phyloP scores from a whole-genome alignment of 176 grass and related monocot genomes.

The Tuctoria greenei region DNA sequence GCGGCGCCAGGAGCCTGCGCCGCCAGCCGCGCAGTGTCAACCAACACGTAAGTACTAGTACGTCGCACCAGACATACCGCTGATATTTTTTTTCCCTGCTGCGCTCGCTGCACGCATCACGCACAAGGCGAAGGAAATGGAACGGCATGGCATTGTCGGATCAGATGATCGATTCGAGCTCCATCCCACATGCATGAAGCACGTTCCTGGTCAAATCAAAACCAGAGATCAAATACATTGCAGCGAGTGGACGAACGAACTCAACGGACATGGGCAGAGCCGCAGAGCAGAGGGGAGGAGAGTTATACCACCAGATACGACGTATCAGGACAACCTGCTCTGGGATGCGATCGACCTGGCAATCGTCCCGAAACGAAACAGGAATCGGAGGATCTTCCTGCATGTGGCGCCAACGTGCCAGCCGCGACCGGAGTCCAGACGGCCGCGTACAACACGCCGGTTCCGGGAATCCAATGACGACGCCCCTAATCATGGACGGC shows the following conservation, averaged over 20 bases:
- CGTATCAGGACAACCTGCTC: background rate
- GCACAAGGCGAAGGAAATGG: background rate
- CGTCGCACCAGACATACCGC: background rate
- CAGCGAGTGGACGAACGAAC: too few species aligned
- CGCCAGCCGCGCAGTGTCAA: background rate
- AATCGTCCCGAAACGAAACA: background rate
- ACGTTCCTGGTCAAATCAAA: background rate
- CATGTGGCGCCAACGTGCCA: conserved; percentile 6
- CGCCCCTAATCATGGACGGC: conserved; percentile 5
- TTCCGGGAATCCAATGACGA: conserved; percentile 34
- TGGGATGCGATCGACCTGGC: background rate
- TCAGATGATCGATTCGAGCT: background rate
- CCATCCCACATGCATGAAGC: background rate
- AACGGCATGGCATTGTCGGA: background rate
- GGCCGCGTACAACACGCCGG: background rate
- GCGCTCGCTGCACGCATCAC: background rate
- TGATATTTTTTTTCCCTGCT: background rate
- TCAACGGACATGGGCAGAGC: background rate
- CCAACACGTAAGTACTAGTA: too few species aligned
- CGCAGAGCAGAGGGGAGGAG: too few species aligned
- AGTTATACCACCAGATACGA: conserved; percentile 4
- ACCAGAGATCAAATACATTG: too few species aligned
- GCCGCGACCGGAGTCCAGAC: conserved; percentile 34
- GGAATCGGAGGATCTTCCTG: background rate
- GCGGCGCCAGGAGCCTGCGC: background rate